Evolutionary conservation across 306 rosid species (phyloP), one percentile per base, ranked within the genome.

Genomic region (Malus fusca): DNA sequence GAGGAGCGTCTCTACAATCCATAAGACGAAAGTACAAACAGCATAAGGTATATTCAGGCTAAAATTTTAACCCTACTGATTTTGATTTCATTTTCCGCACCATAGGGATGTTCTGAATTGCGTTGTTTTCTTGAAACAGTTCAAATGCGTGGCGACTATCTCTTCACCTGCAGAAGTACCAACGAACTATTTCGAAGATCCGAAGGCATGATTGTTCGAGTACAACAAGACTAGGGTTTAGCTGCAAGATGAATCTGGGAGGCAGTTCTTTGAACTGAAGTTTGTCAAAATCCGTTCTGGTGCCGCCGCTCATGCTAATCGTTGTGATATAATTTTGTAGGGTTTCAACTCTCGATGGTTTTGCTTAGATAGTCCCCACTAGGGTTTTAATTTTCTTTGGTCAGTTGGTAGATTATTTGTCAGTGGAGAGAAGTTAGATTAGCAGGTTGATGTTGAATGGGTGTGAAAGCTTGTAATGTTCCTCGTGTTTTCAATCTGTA

Each of bases 111-210:
- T 22, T 42, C 81, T 74, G 70, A 88, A 15, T 64, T 53, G 40
- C 66, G 19, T 65, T 64, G 56, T 79, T 80, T 51, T 77, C 67
- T 80, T 33, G 11, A 56, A 71, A 65, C 97, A 94, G 98, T 94
- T 87, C 84, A 94, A 94, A 72, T 82, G 81, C 23, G 98, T 90
- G 73, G 96, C 98, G 40, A 76, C 72, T 60, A 85, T 85, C 82
- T 86, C 98, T 52, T 92, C 96, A 46, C 92, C 96, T 52, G 95
- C 95, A 1, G 98, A 94, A 85, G 78, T 94, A 74, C 94, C 95
- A 9, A 75, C 79, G 40, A 70, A 71, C 25, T 92, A 74, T 70
- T 90, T 94, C 65, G 91, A 84, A 75, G 87, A 82, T 88, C 51
- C 78, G 42, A 40, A 60, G 55, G 81, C 62, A 78, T 66, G 68